phyloP scores from a whole-genome alignment of 2,329 filamentous ascomycete genomes.

The Huntiella moniliformis region DNA sequence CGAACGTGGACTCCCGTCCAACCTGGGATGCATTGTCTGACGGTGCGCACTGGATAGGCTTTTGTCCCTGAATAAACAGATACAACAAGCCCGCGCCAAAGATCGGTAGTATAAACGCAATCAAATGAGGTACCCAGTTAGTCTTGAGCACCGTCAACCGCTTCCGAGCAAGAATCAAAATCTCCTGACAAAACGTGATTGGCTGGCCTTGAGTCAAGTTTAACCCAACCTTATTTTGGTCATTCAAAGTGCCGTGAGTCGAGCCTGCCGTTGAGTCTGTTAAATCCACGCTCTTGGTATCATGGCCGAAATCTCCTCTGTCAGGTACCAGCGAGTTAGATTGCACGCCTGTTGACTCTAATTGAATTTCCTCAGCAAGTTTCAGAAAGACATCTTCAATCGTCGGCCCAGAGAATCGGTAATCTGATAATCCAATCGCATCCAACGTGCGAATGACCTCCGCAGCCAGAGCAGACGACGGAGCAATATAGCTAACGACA shows the following conservation, averaged over 20 bases:
- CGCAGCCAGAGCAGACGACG: constrained; percentile 51
- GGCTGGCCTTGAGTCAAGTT: constrained; percentile 48
- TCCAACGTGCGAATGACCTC: constrained; percentile 53
- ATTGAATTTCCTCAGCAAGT: constrained; percentile 58
- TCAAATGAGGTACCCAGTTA: constrained; percentile 59
- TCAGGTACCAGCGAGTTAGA: constrained; percentile 18
- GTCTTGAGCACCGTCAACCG: constrained; percentile 56
- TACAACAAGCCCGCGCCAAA: constrained; percentile 62
- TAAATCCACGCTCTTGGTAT: not conserved
- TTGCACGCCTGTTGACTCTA: constrained; percentile 5
- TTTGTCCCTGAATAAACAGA: constrained; percentile 47
- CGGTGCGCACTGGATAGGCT: constrained; percentile 18
- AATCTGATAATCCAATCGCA: constrained; percentile 47
- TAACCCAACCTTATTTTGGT: constrained; percentile 17
- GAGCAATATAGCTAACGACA: constrained; percentile 52
- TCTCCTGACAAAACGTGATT: constrained; percentile 53
- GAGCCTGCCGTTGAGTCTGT: no score
- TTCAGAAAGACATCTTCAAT: constrained; percentile 87
- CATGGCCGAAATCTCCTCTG: constrained; percentile 11
- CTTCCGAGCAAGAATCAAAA: constrained; percentile 58
- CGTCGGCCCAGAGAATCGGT: constrained; percentile 72
- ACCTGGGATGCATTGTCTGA: constrained; percentile 17
- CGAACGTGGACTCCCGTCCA: constrained; percentile 19
- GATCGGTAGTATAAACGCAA: constrained; percentile 60
- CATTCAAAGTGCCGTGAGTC: no score